Conservation (phyloP, 768 basidiomycete species). For the Boletus rubroflammeus region DNA sequence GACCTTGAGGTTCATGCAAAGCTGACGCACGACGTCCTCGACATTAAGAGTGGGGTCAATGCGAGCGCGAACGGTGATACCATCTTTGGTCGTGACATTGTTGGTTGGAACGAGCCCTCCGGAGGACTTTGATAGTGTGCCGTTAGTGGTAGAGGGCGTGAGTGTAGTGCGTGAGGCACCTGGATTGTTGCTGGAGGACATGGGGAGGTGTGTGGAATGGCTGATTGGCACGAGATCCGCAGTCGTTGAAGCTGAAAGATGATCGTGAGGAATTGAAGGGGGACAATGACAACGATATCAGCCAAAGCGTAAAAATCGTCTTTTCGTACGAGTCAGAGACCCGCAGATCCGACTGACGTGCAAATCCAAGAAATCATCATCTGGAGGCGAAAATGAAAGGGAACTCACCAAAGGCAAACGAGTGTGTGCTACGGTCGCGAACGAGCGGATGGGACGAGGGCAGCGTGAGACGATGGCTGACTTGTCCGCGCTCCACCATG, state of each 20-base stretch:
- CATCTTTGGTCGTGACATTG: constrained; percentile 74
- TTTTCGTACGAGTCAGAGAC: constrained; percentile 21
- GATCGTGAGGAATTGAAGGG: constrained; percentile 4
- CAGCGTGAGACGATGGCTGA: constrained; percentile 20
- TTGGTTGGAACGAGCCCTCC: constrained; percentile 72
- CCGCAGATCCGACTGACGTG: constrained; percentile 56
- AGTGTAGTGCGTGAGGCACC: constrained; percentile 29
- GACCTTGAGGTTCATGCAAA: constrained; percentile 78
- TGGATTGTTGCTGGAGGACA: constrained; percentile 30
- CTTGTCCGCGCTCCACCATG: constrained; percentile 3
- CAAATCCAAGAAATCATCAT: constrained; percentile 54
- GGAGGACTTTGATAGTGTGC: constrained; percentile 39
- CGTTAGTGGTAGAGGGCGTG: constrained; percentile 29
- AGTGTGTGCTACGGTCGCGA: background rate
- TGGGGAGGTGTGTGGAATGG: constrained; percentile 2
- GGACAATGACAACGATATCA: constrained; percentile 30
- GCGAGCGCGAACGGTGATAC: constrained; percentile 71
- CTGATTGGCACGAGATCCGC: background rate
- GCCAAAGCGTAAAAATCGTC: constrained; percentile 41
- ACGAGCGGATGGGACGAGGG: background rate
- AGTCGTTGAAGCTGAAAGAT: background rate
- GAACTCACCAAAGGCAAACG: constrained; percentile 19
- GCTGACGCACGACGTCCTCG: constrained; percentile 79
- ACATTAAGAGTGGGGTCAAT: constrained; percentile 84
- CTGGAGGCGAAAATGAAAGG: background rate